Base-by-base conservation (phyloP, 192 early-diverging fungal genomes). In the Coemansia sp. region DNA sequence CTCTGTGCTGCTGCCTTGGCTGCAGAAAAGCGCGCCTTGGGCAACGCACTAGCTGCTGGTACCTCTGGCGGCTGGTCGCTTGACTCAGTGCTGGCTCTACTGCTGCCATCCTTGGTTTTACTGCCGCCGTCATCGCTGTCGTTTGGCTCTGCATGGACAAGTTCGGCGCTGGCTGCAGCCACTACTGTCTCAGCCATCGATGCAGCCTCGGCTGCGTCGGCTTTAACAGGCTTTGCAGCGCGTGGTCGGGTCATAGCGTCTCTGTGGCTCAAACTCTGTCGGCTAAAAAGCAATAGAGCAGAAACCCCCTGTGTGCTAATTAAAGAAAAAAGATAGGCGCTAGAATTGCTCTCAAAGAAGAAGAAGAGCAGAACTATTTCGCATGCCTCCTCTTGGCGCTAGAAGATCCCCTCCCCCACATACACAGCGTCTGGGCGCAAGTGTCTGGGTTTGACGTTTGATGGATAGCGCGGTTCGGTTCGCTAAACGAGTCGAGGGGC, bases 1-100 rank as follows among this genome's bases (percentile, higher is more conserved):
- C 72, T 75, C 43, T 65, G 70, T 25, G 72, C 69, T 0, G 62
- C 62, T 12, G 72, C 69, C 55, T 71, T 79, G 18, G 69, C 10
- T 10, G 62, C n/a, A 25, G 33, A 1, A 28, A 34, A 48, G 6
- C 14, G 26, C 20, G 53, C 26, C 50, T 35, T 53, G 10, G 52
- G 34, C 26, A 21, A 31, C 2, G 47, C 14, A 33, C 48, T 52
- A 18, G 33, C 60, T 43, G 60, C 35, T 43, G 60, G 37, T 21
- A 21, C n/a, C 6, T 9, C 45, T 11, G 45, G 21, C 18, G 45
- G 18, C 45, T 21, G 8, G 45, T 21, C 45, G 45, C 45, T 6
- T 6, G 9, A 47, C 4, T 21, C 45, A 21, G 45, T 50, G 23
- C 48, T 50, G 48, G 48, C 23, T 50, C 48, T 50, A 50, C 48